Conservation (phyloP, 192 early-diverging fungal genomes). For the Allomyces arbusculus region DNA sequence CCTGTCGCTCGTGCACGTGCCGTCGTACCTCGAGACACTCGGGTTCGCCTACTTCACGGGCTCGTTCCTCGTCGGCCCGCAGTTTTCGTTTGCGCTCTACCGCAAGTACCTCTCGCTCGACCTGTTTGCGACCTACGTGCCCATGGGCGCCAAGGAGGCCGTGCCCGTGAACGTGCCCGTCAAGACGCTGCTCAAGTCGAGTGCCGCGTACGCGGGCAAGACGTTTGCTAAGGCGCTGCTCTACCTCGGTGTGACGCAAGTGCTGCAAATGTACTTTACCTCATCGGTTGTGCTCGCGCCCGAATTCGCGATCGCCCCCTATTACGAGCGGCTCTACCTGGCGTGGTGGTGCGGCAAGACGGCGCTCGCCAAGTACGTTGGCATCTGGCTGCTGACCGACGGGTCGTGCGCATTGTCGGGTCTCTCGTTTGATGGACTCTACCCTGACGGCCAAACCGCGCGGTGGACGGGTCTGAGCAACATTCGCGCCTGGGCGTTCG, state of each 20-base stretch:
- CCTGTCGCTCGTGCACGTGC: conserved; percentile 18
- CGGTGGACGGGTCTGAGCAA: conserved; percentile 33
- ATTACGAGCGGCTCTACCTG: not conserved
- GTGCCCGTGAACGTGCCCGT: not conserved
- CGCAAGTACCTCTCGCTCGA: conserved; percentile 18
- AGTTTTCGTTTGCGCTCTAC: conserved; percentile 39
- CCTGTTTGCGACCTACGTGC: conserved; percentile 15
- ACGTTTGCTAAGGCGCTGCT: conserved; percentile 16
- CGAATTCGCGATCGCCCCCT: conserved; percentile 15
- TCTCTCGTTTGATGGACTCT: conserved; percentile 30
- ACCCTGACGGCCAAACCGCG: conserved; percentile 15
- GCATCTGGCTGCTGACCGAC: conserved; percentile 38
- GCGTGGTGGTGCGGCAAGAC: conserved; percentile 1
- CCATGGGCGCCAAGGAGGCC: conserved; percentile 9
- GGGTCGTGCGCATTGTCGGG: conserved; percentile 30
- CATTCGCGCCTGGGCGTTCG: conserved; percentile 19
- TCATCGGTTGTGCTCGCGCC: conserved; percentile 18
- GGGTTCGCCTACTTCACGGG: conserved; percentile 34
- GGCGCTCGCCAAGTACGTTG: conserved; percentile 23
- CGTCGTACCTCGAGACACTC: conserved; percentile 19
- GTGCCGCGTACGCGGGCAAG: conserved; percentile 6
- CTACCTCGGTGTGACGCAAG: conserved; percentile 22
- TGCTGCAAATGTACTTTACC: conserved; percentile 20
- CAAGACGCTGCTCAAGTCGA: not conserved
- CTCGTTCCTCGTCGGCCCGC: conserved; percentile 36